Evolutionary conservation across 768 basidiomycete species (phyloP), one percentile per base, ranked within the genome.

Genomic region (Auriculariales sp.): DNA sequence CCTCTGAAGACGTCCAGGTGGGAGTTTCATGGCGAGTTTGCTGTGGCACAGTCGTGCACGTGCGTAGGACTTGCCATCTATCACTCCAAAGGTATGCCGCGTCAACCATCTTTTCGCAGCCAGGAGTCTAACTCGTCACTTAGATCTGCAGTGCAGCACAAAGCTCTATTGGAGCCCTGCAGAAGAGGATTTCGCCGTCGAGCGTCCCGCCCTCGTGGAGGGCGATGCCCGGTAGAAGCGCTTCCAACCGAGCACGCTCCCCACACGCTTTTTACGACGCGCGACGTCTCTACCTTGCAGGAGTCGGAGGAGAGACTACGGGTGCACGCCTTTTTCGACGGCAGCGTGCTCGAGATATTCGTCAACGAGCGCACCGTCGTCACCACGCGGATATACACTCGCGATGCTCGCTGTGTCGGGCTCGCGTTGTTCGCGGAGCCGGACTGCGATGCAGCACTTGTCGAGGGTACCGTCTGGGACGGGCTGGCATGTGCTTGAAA

Each of bases 331-430:
- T 32, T 54, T 19, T 42, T 50, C 35, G 53, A 54, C 30, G 46
- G 44, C 33, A 46, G 49, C 31, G 49, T 54, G 2, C 17, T 54
- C n/a, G 53, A 54, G 35, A 49, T 54, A 9, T 54, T 47, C 35
- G 28, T 47, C 22, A 54, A 54, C 29, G 53, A 50, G 19, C 49
- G 53, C 27, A 50, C 49, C 5, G 34, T 39, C 19, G 42, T 54
- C 27, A 47, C 49, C 28, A 46, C 49, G 11, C 22, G 53, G 30
- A 36, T 54, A 2, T 54, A 54, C 22, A 6, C 45, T 31, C 28
- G 11, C 25, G 42, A 32, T 15, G 28, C 31, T 32, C 31, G 30
- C 3, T 28, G 28, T 28, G 29, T 22, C 28, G 47, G 29, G 25
- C 30, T 48, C 15, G 31, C n/a, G 12, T 31, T 48, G 4, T 48